Percentiles rank a stretch among this genome's conserved stretches.
Evolutionary conservation across 1,284 basidiomycete species (phyloP).

Genomic region (Ustilago sp.): DNA sequence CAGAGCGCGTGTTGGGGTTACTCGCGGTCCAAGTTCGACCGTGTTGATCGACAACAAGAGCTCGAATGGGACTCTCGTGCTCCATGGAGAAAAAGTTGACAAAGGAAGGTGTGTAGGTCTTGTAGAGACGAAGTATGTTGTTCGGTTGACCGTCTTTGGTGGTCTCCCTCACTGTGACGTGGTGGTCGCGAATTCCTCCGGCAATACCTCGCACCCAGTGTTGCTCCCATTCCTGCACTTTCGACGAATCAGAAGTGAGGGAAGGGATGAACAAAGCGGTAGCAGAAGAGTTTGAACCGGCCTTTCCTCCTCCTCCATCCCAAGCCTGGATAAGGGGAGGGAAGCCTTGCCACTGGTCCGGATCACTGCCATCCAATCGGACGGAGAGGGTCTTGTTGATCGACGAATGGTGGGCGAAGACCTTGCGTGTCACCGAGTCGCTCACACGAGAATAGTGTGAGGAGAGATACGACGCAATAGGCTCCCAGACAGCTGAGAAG

Average conservation of each 20-base stretch:
- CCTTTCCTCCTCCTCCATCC: slow-evolving; percentile 43
- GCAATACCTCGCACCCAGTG: slow-evolving; percentile 55
- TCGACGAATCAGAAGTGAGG: slow-evolving; percentile 14
- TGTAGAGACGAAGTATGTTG: slow-evolving; percentile 23
- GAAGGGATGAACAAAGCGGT: slow-evolving; percentile 28
- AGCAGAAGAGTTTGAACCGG: slow-evolving; percentile 49
- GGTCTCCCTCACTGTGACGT: slow-evolving; percentile 3
- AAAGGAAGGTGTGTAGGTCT: slow-evolving; percentile 55
- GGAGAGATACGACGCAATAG: slow-evolving; percentile 15
- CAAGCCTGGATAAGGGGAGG: slow-evolving; percentile 47
- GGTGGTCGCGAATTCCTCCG: slow-evolving; percentile 36
- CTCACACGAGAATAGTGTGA: slow-evolving; percentile 20
- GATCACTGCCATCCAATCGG: slow-evolving; percentile 37
- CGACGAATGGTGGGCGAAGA: slow-evolving; percentile 48
- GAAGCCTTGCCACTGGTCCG: slow-evolving; percentile 39
- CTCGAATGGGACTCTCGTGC: slow-evolving; percentile 29
- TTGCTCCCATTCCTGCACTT: slow-evolving; percentile 56
- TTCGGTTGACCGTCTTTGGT: slow-evolving; percentile 16
- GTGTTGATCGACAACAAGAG: slow-evolving; percentile 41
- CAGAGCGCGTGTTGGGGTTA: slow-evolving; percentile 32
- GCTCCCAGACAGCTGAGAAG: slow-evolving; percentile 36
- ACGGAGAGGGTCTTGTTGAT: slow-evolving; percentile 40
- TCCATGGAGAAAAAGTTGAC: slow-evolving; percentile 44
- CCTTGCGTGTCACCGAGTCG: slow-evolving; percentile 17
- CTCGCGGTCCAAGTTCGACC: slow-evolving; percentile 54